Evolutionary conservation across 1,284 basidiomycete species (phyloP), one percentile per base, ranked within the genome.

Genomic region (Flammula alnicola): DNA sequence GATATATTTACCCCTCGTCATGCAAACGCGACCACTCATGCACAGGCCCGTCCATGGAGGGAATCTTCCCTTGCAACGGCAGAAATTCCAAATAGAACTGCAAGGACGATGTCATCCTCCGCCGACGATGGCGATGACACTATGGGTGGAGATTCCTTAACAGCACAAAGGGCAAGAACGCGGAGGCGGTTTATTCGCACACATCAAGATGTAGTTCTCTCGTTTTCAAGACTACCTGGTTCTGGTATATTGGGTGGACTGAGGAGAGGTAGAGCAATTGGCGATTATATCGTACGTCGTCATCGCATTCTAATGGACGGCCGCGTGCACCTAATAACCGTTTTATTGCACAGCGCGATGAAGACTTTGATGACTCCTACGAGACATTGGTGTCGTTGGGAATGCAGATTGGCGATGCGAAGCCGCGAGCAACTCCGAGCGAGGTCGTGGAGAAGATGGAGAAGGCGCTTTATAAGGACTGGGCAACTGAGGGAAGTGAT

Each of bases 261-360:
- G 35, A 57, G 68, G 35, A 56, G 68, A 30, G 58, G 62, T 8
- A 63, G 66, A 45, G 49, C 62, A 14, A 41, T 80, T 3, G 84
- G 84, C 9, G 86, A 87, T 63, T 87, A 81, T 40, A 64, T 88
- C 65, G 86, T 87, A 49, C 6, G 63, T 56, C 22, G 4, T 35
- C 42, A 30, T n/a, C 17, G 10, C 29, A 10, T 14, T 27, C 29
- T 32, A 26, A 19, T 27, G n/a, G n/a, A n/a, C n/a, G n/a, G n/a
- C n/a, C n/a, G n/a, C n/a, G n/a, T n/a, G n/a, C n/a, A n/a, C n/a
- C n/a, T n/a, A n/a, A n/a, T n/a, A n/a, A n/a, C n/a, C n/a, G n/a
- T n/a, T n/a, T n/a, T n/a, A n/a, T n/a, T n/a, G n/a, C n/a, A 40
- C 57, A 88, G 87, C 79, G 82, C 44, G 86, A 89, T 52, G 84